Base-by-base conservation (phyloP, 129 eudicot genomes). In the Ambrosia trifida region DNA sequence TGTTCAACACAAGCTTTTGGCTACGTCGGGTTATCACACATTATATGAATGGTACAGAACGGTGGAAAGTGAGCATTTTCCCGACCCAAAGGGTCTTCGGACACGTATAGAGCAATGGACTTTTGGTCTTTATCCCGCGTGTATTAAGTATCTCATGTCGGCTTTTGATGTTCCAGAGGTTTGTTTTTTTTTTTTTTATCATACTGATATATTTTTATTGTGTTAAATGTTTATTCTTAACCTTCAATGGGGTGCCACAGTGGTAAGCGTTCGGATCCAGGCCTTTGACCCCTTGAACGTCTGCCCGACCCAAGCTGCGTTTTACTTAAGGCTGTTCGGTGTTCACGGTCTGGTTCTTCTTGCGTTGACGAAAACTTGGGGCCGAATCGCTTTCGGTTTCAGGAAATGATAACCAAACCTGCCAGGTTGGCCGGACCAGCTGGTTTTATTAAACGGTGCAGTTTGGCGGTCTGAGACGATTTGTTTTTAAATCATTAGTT, bases 91-190 rank as follows among this genome's bases (percentile, higher is more conserved):
- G 5, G 99, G 97, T 43, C 99, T 95, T 66, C 89, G 97, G 59
- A 82, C 90, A 30, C 99, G 99, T 79, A 85, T 95, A 8, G 97
- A 95, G 64, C 96, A 95, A 76, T 95, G 97, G 99, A 90, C 99
- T 24, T 88, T 90, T 80, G 97, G 99, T 16, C 94, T 95, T 77
- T 95, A 95, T 86, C 99, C 99, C 11, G 99, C 99, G 24, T 95
- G 99, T 80, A 90, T 95, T 3, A 95, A 95, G 69, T 95, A 95
- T 83, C 90, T 95, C 69, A 95, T 95, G 99, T 90, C 95, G 12
- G 96, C 97, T 45, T 95, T 95, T 76, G 99, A 95, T 83, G 86
- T 95, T 76, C 99, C 99, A 10, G 99, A 95, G 99, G 98, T 95
- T 56, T 47, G 63, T 30, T 44, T 45, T 24, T 95, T 56, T 47